Conservation (phyloP, 495 filamentous ascomycete species). For the Penicillium cataractarum region DNA sequence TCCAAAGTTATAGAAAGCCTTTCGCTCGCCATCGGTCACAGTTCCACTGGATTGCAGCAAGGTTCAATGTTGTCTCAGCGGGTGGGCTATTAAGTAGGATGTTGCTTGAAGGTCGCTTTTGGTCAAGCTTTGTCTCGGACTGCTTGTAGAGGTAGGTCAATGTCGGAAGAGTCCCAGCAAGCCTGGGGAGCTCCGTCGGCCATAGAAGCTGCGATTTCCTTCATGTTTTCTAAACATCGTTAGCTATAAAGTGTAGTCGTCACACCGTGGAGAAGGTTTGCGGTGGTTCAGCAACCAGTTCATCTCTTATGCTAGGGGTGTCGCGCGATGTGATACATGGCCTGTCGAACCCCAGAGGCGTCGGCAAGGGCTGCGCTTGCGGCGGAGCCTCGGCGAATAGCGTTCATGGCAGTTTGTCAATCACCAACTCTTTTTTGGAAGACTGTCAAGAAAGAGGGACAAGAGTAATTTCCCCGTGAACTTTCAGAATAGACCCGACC, state of each 20-base stretch:
- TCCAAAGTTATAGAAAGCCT: background rate
- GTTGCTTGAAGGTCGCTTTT: background rate
- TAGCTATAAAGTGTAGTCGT: background rate
- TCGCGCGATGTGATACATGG: slow-evolving; percentile 7
- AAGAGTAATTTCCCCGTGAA: background rate
- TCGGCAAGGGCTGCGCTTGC: slow-evolving; percentile 23
- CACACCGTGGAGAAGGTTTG: too few species aligned
- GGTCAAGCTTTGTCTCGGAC: background rate
- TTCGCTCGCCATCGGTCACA: slow-evolving; percentile 5
- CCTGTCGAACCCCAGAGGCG: slow-evolving; percentile 3
- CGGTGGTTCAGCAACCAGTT: background rate
- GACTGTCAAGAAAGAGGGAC: background rate
- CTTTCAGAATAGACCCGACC: background rate
- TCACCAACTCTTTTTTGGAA: background rate
- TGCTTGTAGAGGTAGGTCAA: background rate
- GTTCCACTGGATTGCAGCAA: slow-evolving; percentile 14
- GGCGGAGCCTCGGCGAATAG: slow-evolving; percentile 8
- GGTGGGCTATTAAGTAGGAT: background rate
- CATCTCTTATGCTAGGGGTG: slow-evolving; percentile 23
- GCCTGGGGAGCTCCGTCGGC: background rate
- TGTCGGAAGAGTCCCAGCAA: background rate
- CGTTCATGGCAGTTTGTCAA: slow-evolving; percentile 10
- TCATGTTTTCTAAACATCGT: too few species aligned
- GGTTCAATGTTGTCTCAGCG: slow-evolving; percentile 3
- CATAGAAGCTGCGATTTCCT: background rate